Evolutionary conservation across 1,284 basidiomycete genomes (phyloP).

Genomic region (Malassezia caprae): DNA sequence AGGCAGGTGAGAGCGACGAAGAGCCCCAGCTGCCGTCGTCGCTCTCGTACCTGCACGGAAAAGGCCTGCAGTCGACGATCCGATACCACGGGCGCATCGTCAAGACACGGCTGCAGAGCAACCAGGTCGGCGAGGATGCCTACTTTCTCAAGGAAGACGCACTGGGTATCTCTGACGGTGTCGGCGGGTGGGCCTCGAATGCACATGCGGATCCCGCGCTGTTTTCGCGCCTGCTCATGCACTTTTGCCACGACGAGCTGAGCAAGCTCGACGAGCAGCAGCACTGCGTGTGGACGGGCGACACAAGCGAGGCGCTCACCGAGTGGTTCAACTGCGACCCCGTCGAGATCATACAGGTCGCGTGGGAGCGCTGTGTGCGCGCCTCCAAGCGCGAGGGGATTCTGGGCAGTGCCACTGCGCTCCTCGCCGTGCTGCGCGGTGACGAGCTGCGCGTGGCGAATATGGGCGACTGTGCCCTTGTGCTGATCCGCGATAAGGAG

Average conservation of each 20-base stretch:
- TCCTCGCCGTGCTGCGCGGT: conserved; percentile 56
- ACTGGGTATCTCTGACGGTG: conserved; percentile 77
- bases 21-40: conserved; percentile 18
- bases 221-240: conserved; percentile 76
- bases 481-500: conserved; percentile 66
- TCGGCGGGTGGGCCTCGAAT: conserved; percentile 69
- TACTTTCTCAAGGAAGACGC: conserved; percentile 72
- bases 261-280: conserved; percentile 22
- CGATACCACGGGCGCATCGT: conserved; percentile 40
- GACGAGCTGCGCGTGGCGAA: conserved; percentile 80
- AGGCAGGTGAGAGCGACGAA: conserved; percentile 11
- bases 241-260: conserved; percentile 61
- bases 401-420: conserved; percentile 54
- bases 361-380: conserved; percentile 53
- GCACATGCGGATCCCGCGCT: conserved; percentile 58
- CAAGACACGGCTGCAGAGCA: conserved; percentile 50
- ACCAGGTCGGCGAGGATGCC: conserved; percentile 73
- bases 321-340: conserved; percentile 49
- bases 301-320: conserved; percentile 23
- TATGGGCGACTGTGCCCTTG: conserved; percentile 72
- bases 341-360: conserved; percentile 55
- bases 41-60: conserved; percentile 4
- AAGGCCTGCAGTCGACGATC: conserved; percentile 32
- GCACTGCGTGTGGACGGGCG: conserved; percentile 20
- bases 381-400: conserved; percentile 52